Evolutionary conservation across 176 grass and related monocot genomes (phyloP).

Genomic region (Aegilops longissima): DNA sequence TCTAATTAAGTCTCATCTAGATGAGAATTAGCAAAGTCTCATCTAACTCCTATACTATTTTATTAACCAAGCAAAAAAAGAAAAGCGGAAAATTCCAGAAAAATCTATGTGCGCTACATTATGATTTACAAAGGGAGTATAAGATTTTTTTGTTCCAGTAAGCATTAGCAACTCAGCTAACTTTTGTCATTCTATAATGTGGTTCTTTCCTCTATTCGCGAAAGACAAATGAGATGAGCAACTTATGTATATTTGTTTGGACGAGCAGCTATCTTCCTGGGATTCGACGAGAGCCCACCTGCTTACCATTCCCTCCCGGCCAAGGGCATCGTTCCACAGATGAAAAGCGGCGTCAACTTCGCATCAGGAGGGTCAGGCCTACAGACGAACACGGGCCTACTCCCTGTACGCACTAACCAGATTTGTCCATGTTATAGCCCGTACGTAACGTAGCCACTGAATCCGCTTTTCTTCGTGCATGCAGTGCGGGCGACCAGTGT

Average conservation of each 20-base stretch:
- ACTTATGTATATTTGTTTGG: background rate
- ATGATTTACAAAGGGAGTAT: no score
- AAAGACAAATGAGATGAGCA: background rate
- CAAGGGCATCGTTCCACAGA: constrained; percentile 26
- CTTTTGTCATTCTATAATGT: no score
- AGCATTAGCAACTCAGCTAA: no score
- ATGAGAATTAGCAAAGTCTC: no score
- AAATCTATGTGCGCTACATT: no score
- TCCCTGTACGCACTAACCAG: background rate
- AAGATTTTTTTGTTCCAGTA: no score
- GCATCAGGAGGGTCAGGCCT: constrained; percentile 92
- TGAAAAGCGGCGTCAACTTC: constrained; percentile 68
- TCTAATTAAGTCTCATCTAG: no score
- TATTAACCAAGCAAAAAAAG: no score
- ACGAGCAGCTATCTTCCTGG: constrained; percentile 48
- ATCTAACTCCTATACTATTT: no score
- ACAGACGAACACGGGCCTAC: constrained; percentile 12
- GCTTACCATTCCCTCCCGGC: constrained; percentile 52
- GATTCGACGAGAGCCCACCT: constrained; percentile 68
- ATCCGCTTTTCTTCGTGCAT: background rate
- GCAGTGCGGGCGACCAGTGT: background rate
- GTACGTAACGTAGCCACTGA: background rate
- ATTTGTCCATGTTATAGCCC: background rate
- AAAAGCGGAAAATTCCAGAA: no score
- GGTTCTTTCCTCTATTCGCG: no score